Percentiles rank a stretch among this genome's conserved stretches.
These are phyloP conservation scores for Fusarium sp. DNA, from an alignment of 2,329 filamentous ascomycete species.

Conservation along the genomic window DNA sequence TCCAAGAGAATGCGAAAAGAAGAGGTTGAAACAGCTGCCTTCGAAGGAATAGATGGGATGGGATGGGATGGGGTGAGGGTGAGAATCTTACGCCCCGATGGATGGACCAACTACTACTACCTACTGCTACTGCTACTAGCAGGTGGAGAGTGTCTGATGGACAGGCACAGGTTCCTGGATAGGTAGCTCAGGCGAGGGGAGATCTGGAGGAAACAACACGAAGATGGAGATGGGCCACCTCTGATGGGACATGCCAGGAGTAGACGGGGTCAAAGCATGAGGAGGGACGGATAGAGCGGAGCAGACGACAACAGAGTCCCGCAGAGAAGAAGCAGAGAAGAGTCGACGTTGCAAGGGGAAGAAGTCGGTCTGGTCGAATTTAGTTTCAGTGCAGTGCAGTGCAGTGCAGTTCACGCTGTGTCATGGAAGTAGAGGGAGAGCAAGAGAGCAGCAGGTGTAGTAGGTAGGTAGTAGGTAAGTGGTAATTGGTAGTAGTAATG, in stretches of 20 bases:
- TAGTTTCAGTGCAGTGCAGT: not conserved
- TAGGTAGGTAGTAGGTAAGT: not conserved
- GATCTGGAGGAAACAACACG: conserved; percentile 30
- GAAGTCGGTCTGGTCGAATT: conserved; percentile 15
- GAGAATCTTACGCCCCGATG: conserved; percentile 38
- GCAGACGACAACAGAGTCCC: conserved; percentile 7
- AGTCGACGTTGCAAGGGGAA: conserved; percentile 29
- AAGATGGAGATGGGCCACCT: conserved; percentile 24
- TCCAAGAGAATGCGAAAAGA: conserved; percentile 17
- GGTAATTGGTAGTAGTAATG: conserved; percentile 11
- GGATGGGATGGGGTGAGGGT: conserved; percentile 16
- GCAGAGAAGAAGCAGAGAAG: not conserved
- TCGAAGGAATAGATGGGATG: conserved; percentile 24
- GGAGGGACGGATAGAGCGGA: conserved; percentile 12
- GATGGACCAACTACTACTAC: conserved; percentile 3
- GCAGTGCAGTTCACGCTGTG: conserved; percentile 7
- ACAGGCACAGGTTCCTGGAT: conserved; percentile 25
- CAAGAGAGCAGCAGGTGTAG: not conserved
- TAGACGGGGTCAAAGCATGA: conserved; percentile 9
- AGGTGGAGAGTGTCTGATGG: conserved; percentile 36
- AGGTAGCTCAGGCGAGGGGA: conserved; percentile 29
- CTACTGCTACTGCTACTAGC: conserved; percentile 24
- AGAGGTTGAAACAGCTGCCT: conserved; percentile 13
- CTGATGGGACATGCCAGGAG: conserved; percentile 33
- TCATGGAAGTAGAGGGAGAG: not conserved